phyloP scores from a whole-genome alignment of 2,329 filamentous ascomycete genomes.

The Talaromyces atroroseus region DNA sequence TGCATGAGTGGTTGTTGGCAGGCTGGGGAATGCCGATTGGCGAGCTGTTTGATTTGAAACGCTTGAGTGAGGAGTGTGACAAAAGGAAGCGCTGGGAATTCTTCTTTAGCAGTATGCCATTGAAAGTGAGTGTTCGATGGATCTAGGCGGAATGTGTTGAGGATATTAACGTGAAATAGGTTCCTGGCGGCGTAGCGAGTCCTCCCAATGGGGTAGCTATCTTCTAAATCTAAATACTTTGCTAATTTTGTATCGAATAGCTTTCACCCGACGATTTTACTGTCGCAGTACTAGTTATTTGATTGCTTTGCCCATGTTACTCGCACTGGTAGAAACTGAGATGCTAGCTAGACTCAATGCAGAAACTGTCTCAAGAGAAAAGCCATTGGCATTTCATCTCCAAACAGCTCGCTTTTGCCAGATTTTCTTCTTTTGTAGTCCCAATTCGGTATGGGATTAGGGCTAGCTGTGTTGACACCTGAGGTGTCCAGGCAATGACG shows the following conservation, averaged over 20 bases:
- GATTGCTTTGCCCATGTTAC: no score
- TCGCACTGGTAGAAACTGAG: no score
- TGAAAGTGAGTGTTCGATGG: slow-evolving; percentile 33
- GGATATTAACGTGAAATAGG: not conserved
- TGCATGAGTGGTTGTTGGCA: slow-evolving; percentile 34
- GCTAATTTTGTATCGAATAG: no score
- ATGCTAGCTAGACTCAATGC: no score
- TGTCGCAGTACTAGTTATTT: no score
- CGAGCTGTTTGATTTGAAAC: slow-evolving; percentile 43
- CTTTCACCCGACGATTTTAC: no score
- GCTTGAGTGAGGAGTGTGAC: slow-evolving; percentile 33
- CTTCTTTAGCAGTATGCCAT: slow-evolving; percentile 45
- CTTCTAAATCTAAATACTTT: not conserved
- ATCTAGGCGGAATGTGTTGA: not conserved
- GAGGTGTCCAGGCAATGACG: not conserved
- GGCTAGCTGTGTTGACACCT: not conserved
- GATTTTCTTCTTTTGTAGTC: no score
- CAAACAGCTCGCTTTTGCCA: no score
- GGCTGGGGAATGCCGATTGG: slow-evolving; percentile 47
- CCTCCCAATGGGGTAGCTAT: not conserved
- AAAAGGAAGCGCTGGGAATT: slow-evolving; percentile 38
- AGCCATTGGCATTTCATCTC: no score
- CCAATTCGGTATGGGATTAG: not conserved
- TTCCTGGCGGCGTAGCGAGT: not conserved
- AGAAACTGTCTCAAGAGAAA: no score